Conservation (phyloP, 805 yeast species). For the Candida sphagnicola region DNA sequence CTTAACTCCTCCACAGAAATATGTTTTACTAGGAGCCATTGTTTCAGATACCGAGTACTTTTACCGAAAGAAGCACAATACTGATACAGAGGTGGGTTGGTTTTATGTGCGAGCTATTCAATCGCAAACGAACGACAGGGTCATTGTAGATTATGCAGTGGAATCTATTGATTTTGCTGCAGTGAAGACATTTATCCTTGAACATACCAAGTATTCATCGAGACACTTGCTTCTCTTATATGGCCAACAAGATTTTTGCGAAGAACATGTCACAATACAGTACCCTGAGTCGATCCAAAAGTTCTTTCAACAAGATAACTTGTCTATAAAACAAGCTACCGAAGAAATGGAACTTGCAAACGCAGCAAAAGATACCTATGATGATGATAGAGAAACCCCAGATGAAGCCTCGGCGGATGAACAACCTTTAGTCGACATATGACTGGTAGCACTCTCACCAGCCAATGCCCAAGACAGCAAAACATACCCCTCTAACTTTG, state of each 20-base stretch:
- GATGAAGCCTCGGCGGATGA: conserved; percentile 1
- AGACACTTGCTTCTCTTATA: conserved; percentile 16
- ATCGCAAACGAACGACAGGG: conserved; percentile 4
- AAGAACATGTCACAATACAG: conserved; percentile 2
- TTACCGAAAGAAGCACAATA: conserved; percentile 13
- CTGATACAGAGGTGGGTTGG: conserved; percentile 18
- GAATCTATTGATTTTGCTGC: conserved; percentile 17
- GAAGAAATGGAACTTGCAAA: background rate
- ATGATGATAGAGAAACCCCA: background rate
- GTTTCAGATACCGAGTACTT: conserved; percentile 27
- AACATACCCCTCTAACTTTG: no score
- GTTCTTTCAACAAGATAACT: conserved; percentile 18
- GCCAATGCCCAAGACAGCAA: no score
- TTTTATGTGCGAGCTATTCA: conserved; percentile 13
- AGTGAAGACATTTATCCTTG: conserved; percentile 14
- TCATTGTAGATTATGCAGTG: conserved; percentile 13
- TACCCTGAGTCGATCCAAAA: conserved; percentile 9
- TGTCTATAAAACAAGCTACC: conserved; percentile 2
- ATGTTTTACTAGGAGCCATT: conserved; percentile 27
- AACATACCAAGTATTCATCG: conserved; percentile 9
- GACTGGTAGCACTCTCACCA: no score
- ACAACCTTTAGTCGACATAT: no score
- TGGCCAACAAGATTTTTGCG: conserved; percentile 11
- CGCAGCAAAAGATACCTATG: background rate
- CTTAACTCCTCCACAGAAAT: conserved; percentile 14